Base-by-base conservation (phyloP, 2,329 filamentous ascomycete genomes). In the Juglanconis juglandina region DNA sequence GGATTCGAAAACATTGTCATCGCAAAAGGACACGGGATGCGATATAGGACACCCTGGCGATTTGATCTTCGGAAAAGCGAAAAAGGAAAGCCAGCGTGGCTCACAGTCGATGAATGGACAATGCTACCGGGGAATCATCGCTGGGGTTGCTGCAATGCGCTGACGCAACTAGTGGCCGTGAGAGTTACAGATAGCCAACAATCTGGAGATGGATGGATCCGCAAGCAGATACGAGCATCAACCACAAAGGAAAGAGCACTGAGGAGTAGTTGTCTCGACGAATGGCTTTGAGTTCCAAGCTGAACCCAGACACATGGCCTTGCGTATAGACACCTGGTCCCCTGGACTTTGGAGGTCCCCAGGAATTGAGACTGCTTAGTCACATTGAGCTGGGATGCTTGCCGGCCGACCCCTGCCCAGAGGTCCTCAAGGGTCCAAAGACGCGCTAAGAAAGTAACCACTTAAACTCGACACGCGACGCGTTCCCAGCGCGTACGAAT, bases 1-100 rank as follows among this genome's bases (percentile, higher is more conserved):
- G 77, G 71, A 65, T 81, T 82, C 66, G 83, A 80, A 71, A 81
- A 85, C 87, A 89, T 89, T 75, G 72, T 79, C 68, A 17, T 30
- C 17, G 44, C 24, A n/a, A 14, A 34, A n/a, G 47, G 53, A 34
- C n/a, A 44, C 30, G 44, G 55, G 47, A 46, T 44, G 61, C 55
- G 47, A 55, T 37, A 44, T 34, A 35, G 44, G 32, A 44, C 51
- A 30, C n/a, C 34, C 47, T 42, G 54, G 52, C 58, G 54, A 55
- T 53, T 39, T 41, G 41, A 53, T 56, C 50, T 44, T 53, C 47
- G 24, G 30, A 50, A 53, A 61, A 37, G 30, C 33, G 47, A 55
- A n/a, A 51, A 63, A 49, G 53, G 52, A 30, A 54, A 39, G 51
- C 56, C 56, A 48, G 47, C 57, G 47, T 53, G 60, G 57, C 53